phyloP scores from a whole-genome alignment of 352 stramenopile genomes.

The Pythium sp. region DNA sequence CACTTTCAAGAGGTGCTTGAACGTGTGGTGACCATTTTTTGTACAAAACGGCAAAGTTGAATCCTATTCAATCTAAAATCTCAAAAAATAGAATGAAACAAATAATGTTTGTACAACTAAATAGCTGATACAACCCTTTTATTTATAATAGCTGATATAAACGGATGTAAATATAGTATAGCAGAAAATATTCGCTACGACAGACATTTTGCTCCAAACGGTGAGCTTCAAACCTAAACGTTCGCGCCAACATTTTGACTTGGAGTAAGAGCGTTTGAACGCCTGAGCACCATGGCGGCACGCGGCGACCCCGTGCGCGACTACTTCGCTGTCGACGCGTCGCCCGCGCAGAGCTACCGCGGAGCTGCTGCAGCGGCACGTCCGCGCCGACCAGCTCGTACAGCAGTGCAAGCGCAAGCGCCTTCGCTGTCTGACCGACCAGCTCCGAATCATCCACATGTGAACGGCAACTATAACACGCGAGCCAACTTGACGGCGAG shows the following conservation, averaged over 20 bases:
- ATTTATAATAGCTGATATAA: too few relatives aligned
- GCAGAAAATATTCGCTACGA: neutral
- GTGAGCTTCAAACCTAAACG: slow-evolving; percentile 6
- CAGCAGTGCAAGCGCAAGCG: neutral
- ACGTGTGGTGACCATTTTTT: neutral
- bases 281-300: neutral
- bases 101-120: too few relatives aligned
- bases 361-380: neutral
- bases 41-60: neutral
- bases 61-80: neutral
- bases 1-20: neutral
- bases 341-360: neutral
- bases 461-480: neutral
- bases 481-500: neutral
- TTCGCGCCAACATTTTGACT: slow-evolving; percentile 2
- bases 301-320: slow-evolving; percentile 17
- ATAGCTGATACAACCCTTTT: neutral
- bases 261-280: neutral
- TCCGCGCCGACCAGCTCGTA: neutral
- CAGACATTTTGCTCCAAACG: neutral
- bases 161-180: too few relatives aligned
- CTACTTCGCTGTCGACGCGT: slow-evolving; percentile 12
- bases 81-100: too few relatives aligned
- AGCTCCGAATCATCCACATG: neutral
- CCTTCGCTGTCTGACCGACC: neutral